Base-by-base conservation (phyloP, 1,284 basidiomycete genomes). In the Ganoderma multipileum region DNA sequence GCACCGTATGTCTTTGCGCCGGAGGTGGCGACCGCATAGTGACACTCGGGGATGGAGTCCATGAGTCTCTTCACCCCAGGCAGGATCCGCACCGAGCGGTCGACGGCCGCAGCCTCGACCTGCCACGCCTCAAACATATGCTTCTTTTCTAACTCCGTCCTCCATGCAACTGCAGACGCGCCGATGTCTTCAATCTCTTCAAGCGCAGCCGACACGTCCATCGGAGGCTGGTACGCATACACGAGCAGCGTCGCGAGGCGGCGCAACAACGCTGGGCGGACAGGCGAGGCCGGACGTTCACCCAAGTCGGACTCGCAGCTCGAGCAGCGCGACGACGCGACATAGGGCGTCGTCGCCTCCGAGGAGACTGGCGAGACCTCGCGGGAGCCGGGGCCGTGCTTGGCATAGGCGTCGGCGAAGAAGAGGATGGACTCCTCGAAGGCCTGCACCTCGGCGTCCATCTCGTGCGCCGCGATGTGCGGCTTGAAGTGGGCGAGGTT, bases 21-120 rank as follows among this genome's bases (percentile, higher is more conserved):
- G 0, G 90, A 92, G 0, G 92, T 94, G 2, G 92, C 92, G 30
- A 94, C 90, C 7, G 91, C 92, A 73, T 90, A 94, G 52, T 84
- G 84, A 20, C 87, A 90, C 65, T 83, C 79, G 9, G 92, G 92
- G 64, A 94, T 83, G 11, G 89, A 89, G 65, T 86, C 84, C 70
- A 94, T 91, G 82, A 94, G 84, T 70, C 79, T 82, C 75, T 85
- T 42, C 41, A 42, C 41, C 16, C 41, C 41, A 20, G 41, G 41
- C 41, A 42, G 41, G 41, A 42, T 42, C 16, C 41, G 41, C 41
- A 42, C 41, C 41, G 41, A 42, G 16, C 41, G 41, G 16, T 42
- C 41, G 41, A 91, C 84, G 68, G 81, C 83, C 18, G 87, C 81
- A 5, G 89, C 89, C 75, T 92, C 91, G 63, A 84, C 73, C 78